Evolutionary conservation across 2,329 filamentous ascomycete species (phyloP).

Genomic region (Beauveria rudraprayagi): DNA sequence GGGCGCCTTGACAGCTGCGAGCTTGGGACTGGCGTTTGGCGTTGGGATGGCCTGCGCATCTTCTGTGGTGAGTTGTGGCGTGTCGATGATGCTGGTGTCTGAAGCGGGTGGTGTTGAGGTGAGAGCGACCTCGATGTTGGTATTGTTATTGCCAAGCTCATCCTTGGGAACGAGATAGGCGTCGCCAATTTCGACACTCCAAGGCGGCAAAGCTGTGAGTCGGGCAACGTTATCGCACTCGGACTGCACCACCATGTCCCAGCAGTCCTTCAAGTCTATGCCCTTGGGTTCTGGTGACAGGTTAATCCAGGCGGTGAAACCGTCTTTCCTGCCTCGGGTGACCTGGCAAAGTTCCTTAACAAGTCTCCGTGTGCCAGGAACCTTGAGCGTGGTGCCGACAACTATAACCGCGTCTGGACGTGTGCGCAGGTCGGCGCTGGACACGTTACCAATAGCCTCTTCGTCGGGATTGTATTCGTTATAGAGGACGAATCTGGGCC

Average conservation of each 20-base stretch:
- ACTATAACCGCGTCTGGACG: slow-evolving; percentile 89
- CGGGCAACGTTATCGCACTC: slow-evolving; percentile 82
- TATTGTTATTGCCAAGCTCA: slow-evolving; percentile 33
- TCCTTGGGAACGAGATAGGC: slow-evolving; percentile 40
- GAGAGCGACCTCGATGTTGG: slow-evolving; percentile 22
- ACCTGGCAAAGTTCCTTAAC: slow-evolving; percentile 85
- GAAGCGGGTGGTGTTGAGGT: slow-evolving; percentile 19
- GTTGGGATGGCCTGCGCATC: slow-evolving; percentile 47
- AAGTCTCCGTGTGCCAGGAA: slow-evolving; percentile 83
- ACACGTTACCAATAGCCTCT: slow-evolving; percentile 89
- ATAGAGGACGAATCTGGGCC: slow-evolving; percentile 92
- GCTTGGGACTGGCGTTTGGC: slow-evolving; percentile 48
- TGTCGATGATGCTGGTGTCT: slow-evolving; percentile 13
- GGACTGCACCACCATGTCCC: slow-evolving; percentile 83
- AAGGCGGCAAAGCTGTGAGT: slow-evolving; percentile 55
- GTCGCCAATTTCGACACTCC: slow-evolving; percentile 46
- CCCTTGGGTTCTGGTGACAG: slow-evolving; percentile 75
- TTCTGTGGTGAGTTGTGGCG: slow-evolving; percentile 31
- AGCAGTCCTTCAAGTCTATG: slow-evolving; percentile 82
- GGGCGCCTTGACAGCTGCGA: slow-evolving; percentile 36
- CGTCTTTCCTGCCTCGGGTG: slow-evolving; percentile 73
- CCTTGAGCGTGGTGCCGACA: slow-evolving; percentile 90
- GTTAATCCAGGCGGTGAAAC: slow-evolving; percentile 92
- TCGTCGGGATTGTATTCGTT: slow-evolving; percentile 96
- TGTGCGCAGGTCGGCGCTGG: slow-evolving; percentile 73